Evolutionary conservation across 352 stramenopile species (phyloP).

Genomic region (Phytophthora tentaculata): DNA sequence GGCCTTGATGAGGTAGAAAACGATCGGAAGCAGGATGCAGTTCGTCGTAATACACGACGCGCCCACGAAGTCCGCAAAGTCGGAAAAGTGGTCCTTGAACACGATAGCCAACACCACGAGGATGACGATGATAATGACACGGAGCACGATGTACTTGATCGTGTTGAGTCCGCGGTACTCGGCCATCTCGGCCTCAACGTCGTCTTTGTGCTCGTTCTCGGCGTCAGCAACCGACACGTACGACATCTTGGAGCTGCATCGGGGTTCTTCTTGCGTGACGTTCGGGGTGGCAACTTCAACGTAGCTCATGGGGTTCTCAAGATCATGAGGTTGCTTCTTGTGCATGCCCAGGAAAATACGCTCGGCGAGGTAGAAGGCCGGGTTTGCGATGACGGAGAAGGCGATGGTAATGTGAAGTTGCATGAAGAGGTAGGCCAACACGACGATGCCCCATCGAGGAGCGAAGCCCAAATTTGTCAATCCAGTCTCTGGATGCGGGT

Average conservation of each 20-base stretch:
- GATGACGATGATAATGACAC: constrained; percentile 23
- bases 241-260: constrained; percentile 31
- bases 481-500: background rate
- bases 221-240: constrained; percentile 31
- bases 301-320: constrained; percentile 25
- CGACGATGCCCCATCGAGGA: background rate
- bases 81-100: constrained; percentile 32
- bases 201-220: constrained; percentile 24
- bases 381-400: constrained; percentile 29
- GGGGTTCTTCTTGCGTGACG: constrained; percentile 14
- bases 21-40: constrained; percentile 29
- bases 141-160: constrained; percentile 30
- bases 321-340: constrained; percentile 16
- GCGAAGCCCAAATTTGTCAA: background rate
- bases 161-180: constrained; percentile 28
- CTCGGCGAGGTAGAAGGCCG: constrained; percentile 30
- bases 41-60: constrained; percentile 33
- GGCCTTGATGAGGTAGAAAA: constrained; percentile 34
- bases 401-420: constrained; percentile 17
- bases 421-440: constrained; percentile 39
- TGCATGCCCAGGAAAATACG: constrained; percentile 24
- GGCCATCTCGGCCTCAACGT: constrained; percentile 28
- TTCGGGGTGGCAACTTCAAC: constrained; percentile 19
- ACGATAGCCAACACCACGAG: constrained; percentile 30
- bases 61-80: constrained; percentile 27